These are phyloP conservation scores for Candida sonorensis DNA, from an alignment of 805 yeast species.

Conservation along the genomic window DNA sequence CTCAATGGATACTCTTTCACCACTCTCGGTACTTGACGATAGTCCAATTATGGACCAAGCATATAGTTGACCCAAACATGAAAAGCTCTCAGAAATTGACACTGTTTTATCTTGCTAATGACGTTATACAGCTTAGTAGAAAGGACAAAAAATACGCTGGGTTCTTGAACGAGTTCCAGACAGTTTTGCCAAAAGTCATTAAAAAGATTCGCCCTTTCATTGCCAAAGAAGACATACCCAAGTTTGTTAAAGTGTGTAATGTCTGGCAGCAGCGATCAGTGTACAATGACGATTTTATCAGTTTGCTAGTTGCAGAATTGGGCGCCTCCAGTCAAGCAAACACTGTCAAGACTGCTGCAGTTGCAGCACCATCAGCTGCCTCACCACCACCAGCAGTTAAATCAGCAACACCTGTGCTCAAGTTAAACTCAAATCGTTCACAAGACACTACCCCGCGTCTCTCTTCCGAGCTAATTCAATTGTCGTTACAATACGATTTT, in stretches of 20 bases:
- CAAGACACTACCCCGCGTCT: conserved; percentile 7
- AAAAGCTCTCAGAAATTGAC: conserved; percentile 36
- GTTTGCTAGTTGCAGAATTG: no score
- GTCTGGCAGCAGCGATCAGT: conserved; percentile 55
- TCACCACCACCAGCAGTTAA: no score
- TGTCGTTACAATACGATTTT: conserved; percentile 17
- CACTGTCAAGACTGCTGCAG: no score
- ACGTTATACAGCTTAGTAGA: conserved; percentile 72
- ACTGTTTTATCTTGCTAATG: conserved; percentile 68
- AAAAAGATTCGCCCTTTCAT: conserved; percentile 25
- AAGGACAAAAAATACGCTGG: conserved; percentile 49
- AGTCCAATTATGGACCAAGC: conserved; percentile 45
- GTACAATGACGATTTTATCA: conserved; percentile 25
- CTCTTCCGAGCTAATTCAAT: conserved; percentile 21
- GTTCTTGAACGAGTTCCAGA: conserved; percentile 51
- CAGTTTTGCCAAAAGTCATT: conserved; percentile 38
- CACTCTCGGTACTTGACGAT: conserved; percentile 48
- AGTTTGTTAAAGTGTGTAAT: conserved; percentile 42
- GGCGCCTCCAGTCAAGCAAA: no score
- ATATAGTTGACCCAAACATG: conserved; percentile 7
- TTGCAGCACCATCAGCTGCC: no score
- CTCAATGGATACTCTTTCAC: conserved; percentile 68
- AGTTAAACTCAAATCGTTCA: neutral
- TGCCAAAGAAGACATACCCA: conserved; percentile 23
- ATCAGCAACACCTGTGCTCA: no score